Evolutionary conservation across 441 rosid species (phyloP).

Genomic region (Jatropha multifida): DNA sequence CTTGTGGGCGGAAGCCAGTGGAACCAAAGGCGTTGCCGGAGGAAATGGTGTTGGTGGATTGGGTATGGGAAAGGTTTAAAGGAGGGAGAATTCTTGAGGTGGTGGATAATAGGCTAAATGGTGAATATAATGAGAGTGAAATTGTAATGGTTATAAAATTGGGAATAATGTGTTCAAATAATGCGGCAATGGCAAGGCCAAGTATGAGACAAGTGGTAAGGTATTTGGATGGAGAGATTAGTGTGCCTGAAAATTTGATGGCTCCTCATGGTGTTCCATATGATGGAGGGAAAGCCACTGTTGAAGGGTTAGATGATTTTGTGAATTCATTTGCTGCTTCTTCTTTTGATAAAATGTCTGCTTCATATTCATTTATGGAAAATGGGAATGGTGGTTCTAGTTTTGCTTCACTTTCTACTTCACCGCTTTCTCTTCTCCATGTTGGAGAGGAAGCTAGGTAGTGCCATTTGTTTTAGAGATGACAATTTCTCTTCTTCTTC

Average conservation of each 20-base stretch:
- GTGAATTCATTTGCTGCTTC: slow-evolving; percentile 18
- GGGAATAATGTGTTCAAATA: slow-evolving; percentile 75
- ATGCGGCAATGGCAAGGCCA: slow-evolving; percentile 53
- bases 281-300: not conserved
- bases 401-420: slow-evolving; percentile 16
- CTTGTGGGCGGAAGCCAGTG: slow-evolving; percentile 74
- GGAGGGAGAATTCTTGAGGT: slow-evolving; percentile 45
- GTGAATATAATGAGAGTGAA: slow-evolving; percentile 43
- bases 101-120: slow-evolving; percentile 46
- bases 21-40: slow-evolving; percentile 51
- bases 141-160: slow-evolving; percentile 51
- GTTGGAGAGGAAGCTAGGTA: slow-evolving; percentile 11
- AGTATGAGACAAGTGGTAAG: slow-evolving; percentile 62
- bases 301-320: not conserved
- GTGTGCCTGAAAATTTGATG: slow-evolving; percentile 39
- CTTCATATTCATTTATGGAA: slow-evolving; percentile 6
- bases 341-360: slow-evolving; percentile 18
- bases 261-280: not conserved
- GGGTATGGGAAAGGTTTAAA: slow-evolving; percentile 54
- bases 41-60: slow-evolving; percentile 67
- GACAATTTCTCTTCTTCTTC: too few species aligned
- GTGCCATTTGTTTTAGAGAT: not conserved
- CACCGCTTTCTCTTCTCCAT: slow-evolving; percentile 13
- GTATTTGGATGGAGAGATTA: slow-evolving; percentile 56
- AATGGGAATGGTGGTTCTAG: slow-evolving; percentile 9